A percentile compares a stretch with the other conserved stretches of the same genome.
Evolutionary conservation across 306 rosid genomes (phyloP).

Genomic region (Quercus glauca): DNA sequence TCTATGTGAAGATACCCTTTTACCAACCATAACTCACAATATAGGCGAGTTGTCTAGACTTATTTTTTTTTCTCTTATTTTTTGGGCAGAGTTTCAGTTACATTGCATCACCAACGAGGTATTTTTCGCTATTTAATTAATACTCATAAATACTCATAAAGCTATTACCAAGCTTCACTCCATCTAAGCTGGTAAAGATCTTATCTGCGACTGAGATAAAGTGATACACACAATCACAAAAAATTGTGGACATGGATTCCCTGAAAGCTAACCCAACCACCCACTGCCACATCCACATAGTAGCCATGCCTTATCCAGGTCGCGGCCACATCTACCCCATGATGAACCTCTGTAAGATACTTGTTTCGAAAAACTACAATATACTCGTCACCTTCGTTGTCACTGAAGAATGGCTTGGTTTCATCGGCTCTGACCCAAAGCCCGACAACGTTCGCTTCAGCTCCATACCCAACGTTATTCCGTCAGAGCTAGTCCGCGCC

Average conservation of each 20-base stretch:
- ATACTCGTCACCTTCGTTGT: slow-evolving; percentile 14
- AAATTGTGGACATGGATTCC: not conserved
- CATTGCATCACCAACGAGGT: too few relatives aligned
- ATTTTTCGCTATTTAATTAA: too few relatives aligned
- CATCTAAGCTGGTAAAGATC: too few relatives aligned
- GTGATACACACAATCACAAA: too few relatives aligned
- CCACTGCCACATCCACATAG: slow-evolving; percentile 16
- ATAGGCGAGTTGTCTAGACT: too few relatives aligned
- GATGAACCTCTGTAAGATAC: slow-evolving; percentile 35
- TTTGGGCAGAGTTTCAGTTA: too few relatives aligned
- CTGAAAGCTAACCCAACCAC: not conserved
- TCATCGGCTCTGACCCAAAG: slow-evolving; percentile 13
- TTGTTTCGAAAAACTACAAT: not conserved
- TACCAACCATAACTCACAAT: too few relatives aligned
- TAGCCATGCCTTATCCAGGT: slow-evolving; percentile 44
- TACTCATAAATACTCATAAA: too few relatives aligned
- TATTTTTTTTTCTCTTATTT: too few relatives aligned
- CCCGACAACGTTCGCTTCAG: slow-evolving; percentile 30
- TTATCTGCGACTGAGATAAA: too few relatives aligned
- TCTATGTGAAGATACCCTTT: too few relatives aligned
- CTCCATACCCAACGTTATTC: slow-evolving; percentile 34
- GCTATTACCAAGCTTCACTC: too few relatives aligned
- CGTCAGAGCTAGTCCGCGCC: slow-evolving; percentile 18
- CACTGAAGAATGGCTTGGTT: slow-evolving; percentile 33
- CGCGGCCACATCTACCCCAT: slow-evolving; percentile 49